Evolutionary conservation across 768 basidiomycete species (phyloP), one percentile per base, ranked within the genome.

Genomic region (Psilocybe sp.): DNA sequence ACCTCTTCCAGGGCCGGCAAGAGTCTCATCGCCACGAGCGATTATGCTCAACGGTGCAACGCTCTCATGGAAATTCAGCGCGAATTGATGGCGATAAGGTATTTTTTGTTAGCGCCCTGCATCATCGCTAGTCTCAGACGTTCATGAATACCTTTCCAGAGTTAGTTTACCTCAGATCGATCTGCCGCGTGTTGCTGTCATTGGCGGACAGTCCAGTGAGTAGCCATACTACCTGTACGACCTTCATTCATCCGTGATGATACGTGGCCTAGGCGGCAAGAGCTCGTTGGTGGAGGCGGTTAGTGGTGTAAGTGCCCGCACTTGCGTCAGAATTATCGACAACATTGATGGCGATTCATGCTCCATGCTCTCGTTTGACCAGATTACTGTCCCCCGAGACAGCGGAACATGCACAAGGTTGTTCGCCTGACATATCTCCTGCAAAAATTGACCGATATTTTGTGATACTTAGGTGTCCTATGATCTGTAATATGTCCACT

Each of bases 351-450:
- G 13, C 8, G 12, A 47, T 44, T 20, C 37, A 19, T 46, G 38
- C 9, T 15, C 38, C 8, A 37, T n/a, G 9, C 13, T 34, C 15
- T n/a, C 15, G 31, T 42, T 34, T 41, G 16, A 9, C 19, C 36
- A 84, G 83, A 79, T 84, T 28, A 79, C 66, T 43, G 81, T 85
- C 23, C 82, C 83, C 10, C 68, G 83, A 31, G 83, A 83, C 37
- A 78, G 78, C 38, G 81, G 81, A 16, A 83, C 80, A 0, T 83
- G 82, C 46, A 83, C 80, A 0, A 68, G 79, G 82, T 78, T 51
- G 41, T 41, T 20, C n/a, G 20, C 4, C n/a, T 47, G 16, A 1
- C 12, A 16, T 11, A 9, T 35, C 11, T 5, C 7, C 16, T 5
- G 12, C 33, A 9, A 20, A 4, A 16, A 18, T n/a, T 41, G 12